These are phyloP conservation scores for Sordariomycetes sp. DNA, from an alignment of 2,329 filamentous ascomycete genomes.

Conservation along the genomic window DNA sequence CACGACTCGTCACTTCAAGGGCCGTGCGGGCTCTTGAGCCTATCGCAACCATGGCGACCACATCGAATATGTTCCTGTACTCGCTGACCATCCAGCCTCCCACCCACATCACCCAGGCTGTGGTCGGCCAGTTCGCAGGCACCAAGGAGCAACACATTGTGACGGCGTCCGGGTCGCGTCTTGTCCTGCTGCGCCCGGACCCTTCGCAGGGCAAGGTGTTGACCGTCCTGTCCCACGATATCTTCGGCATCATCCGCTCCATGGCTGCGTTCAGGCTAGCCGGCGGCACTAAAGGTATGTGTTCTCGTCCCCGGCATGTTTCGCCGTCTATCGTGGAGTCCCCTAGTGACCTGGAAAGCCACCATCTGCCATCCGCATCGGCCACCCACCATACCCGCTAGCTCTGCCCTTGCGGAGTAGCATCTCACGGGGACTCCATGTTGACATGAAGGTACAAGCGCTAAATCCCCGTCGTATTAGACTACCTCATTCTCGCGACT, in stretches of 20 bases:
- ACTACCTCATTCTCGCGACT: conserved; percentile 90
- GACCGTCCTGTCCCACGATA: conserved; percentile 80
- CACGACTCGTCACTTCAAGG: conserved; percentile 1
- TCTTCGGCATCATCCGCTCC: conserved; percentile 89
- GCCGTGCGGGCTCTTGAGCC: conserved; percentile 7
- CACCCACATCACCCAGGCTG: conserved; percentile 78
- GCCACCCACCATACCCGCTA: not conserved
- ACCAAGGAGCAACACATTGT: conserved; percentile 98
- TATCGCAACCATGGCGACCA: conserved; percentile 73
- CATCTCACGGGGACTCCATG: not conserved
- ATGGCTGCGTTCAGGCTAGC: conserved; percentile 85
- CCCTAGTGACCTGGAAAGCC: conserved; percentile 50
- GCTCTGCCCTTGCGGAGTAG: not conserved
- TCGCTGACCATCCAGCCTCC: conserved; percentile 91
- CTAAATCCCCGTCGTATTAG: conserved; percentile 34
- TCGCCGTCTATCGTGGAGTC: conserved; percentile 25
- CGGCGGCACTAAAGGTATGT: conserved; percentile 91
- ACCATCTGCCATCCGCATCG: not conserved
- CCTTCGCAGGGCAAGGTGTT: conserved; percentile 76
- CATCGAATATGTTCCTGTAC: conserved; percentile 98
- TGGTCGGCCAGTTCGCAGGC: conserved; percentile 89
- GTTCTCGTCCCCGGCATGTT: conserved; percentile 13
- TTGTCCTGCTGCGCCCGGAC: conserved; percentile 81
- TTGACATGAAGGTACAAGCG: conserved; percentile 12
- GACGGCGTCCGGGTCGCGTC: conserved; percentile 80